Conservation (phyloP, 257 asterid species). For the Nemophila menziesii region DNA sequence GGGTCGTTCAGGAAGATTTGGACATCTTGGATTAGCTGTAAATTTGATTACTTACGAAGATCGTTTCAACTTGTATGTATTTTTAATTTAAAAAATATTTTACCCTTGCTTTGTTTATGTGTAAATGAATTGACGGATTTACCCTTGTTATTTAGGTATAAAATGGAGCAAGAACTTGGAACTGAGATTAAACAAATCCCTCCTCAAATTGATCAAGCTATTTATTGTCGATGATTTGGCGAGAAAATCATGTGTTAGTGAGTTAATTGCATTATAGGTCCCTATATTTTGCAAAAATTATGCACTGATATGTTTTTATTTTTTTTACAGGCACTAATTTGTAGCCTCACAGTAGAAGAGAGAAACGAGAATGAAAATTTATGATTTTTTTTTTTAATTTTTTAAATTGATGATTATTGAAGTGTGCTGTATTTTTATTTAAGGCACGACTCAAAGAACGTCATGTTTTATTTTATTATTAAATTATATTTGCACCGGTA, state of each 20-base stretch:
- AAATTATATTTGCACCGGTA: not conserved
- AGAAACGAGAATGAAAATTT: not conserved
- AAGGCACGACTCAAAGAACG: not conserved
- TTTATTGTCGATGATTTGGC: conserved; percentile 40
- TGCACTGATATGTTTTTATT: not conserved
- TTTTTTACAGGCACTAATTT: not conserved
- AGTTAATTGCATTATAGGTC: too few species aligned
- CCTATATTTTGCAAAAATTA: too few species aligned
- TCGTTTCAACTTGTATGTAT: conserved; percentile 59
- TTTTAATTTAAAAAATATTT: conserved; percentile 1
- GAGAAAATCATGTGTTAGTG: not conserved
- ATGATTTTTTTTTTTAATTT: too few species aligned
- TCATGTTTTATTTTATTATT: not conserved
- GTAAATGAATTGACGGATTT: not conserved
- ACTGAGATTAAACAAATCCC: conserved; percentile 84
- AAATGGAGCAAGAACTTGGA: conserved; percentile 79
- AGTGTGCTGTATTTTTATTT: conserved; percentile 1
- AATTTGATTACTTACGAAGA: conserved; percentile 70
- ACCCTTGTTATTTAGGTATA: conserved; percentile 33
- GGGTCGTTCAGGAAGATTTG: conserved; percentile 78
- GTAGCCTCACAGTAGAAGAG: not conserved
- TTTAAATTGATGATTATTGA: not conserved
- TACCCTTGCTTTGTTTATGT: not conserved
- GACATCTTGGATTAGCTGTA: conserved; percentile 76
- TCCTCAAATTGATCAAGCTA: conserved; percentile 70